Evolutionary conservation across 1,284 basidiomycete genomes (phyloP).

Genomic region (Malassezia furfur): DNA sequence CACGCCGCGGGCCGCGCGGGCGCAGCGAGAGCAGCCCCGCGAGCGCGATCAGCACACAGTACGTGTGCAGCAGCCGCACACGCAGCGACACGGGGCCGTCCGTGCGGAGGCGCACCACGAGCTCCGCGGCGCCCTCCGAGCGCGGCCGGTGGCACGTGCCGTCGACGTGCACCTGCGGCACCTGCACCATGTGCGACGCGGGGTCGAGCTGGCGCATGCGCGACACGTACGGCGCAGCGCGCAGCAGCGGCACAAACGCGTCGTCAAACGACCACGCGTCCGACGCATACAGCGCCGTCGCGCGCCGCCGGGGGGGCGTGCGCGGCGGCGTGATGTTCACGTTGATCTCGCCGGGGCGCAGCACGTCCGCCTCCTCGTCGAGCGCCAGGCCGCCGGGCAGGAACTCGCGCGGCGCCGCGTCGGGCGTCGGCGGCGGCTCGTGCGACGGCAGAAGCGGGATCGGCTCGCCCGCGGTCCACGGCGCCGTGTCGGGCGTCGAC

Average conservation of each 20-base stretch:
- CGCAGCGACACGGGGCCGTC: constrained; percentile 52
- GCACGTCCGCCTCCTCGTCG: background rate
- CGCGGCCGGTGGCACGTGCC: constrained; percentile 15
- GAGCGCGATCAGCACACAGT: constrained; percentile 62
- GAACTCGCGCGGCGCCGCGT: background rate
- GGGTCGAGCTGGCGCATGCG: constrained; percentile 45
- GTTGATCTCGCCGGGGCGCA: background rate
- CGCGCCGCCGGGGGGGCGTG: background rate
- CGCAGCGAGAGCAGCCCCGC: constrained; percentile 52
- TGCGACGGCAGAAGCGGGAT: background rate
- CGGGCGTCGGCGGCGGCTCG: background rate
- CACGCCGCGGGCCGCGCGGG: constrained; percentile 36
- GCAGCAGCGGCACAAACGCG: constrained; percentile 3
- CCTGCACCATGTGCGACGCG: constrained; percentile 23
- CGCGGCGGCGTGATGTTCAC: background rate
- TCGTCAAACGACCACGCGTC: constrained; percentile 12
- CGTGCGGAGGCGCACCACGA: constrained; percentile 39
- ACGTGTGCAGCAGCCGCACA: constrained; percentile 63
- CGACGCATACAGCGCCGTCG: background rate
- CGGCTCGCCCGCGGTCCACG: background rate
- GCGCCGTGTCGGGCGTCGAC: background rate
- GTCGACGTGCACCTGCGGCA: constrained; percentile 30
- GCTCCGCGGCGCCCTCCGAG: constrained; percentile 29
- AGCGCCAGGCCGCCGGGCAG: background rate
- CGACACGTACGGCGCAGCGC: constrained; percentile 3